Percentiles rank a stretch among this genome's conserved stretches.
Conservation (phyloP, 2,329 filamentous ascomycete genomes). For the Zymoseptoria passerinii region DNA sequence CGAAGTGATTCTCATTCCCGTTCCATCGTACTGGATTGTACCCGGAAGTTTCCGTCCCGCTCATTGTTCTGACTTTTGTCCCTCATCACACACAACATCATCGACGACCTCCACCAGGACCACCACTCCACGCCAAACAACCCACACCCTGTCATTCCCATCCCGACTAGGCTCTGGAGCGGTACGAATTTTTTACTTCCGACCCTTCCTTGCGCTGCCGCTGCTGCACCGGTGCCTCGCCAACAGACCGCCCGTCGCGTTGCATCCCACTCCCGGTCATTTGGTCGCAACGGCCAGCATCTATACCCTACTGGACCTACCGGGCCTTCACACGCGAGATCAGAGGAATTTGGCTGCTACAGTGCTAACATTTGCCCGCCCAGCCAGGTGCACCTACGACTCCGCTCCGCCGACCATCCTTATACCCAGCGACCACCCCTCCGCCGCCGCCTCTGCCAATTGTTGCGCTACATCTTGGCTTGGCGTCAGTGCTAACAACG, state of each 20-base stretch:
- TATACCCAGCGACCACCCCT: background rate
- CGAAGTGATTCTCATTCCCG: background rate
- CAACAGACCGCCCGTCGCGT: background rate
- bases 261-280: background rate
- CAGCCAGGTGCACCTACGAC: background rate
- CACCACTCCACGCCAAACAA: background rate
- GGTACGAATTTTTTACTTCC: background rate
- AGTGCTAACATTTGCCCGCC: background rate
- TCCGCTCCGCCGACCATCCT: slow-evolving; percentile 2
- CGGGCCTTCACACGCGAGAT: background rate
- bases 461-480: background rate
- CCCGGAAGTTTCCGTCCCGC: background rate
- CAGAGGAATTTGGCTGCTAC: background rate
- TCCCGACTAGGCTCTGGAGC: background rate
- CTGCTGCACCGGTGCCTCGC: background rate
- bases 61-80: background rate
- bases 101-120: background rate
- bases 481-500: slow-evolving; percentile 1
- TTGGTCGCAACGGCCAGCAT: background rate
- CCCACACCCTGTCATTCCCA: background rate
- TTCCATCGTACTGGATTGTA: background rate
- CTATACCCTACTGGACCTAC: background rate
- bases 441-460: background rate
- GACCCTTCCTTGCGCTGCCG: background rate
- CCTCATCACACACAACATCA: background rate